Conservation (phyloP, 805 yeast genomes). For the Wickerhamomyces pijperi region DNA sequence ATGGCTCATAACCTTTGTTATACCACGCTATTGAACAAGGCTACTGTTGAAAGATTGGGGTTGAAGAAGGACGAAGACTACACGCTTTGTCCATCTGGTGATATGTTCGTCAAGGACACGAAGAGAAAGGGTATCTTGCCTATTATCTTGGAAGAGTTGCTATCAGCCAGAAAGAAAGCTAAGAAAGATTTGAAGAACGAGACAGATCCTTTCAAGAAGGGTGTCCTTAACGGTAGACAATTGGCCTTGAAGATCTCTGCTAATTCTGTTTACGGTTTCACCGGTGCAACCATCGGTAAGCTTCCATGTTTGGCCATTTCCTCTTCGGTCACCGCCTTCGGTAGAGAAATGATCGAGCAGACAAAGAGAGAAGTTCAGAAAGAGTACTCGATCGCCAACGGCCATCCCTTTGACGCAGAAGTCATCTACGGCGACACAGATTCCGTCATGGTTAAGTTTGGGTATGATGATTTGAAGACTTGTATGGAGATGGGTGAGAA, state of each 20-base stretch:
- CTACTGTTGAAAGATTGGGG: slow-evolving; percentile 52
- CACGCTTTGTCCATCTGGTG: slow-evolving; percentile 83
- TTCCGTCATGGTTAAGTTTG: slow-evolving; percentile 98
- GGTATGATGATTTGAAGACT: slow-evolving; percentile 63
- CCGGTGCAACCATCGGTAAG: slow-evolving; percentile 98
- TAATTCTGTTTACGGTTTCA: slow-evolving; percentile 96
- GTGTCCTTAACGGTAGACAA: slow-evolving; percentile 94
- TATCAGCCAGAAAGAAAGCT: slow-evolving; percentile 88
- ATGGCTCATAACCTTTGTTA: slow-evolving; percentile 98
- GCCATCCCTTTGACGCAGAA: slow-evolving; percentile 72
- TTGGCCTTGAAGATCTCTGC: slow-evolving; percentile 94
- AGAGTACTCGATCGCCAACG: slow-evolving; percentile 69
- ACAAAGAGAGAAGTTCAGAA: slow-evolving; percentile 82
- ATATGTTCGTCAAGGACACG: slow-evolving; percentile 65
- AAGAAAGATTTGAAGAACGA: slow-evolving; percentile 84
- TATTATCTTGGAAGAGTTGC: slow-evolving; percentile 77
- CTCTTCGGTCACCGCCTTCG: slow-evolving; percentile 90
- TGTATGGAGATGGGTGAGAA: slow-evolving; percentile 91
- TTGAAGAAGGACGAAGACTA: slow-evolving; percentile 70
- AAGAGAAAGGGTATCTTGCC: slow-evolving; percentile 83
- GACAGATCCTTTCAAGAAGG: slow-evolving; percentile 86
- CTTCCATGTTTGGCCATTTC: slow-evolving; percentile 95
- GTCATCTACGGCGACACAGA: slow-evolving; percentile 98
- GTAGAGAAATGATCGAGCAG: slow-evolving; percentile 91
- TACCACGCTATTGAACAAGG: slow-evolving; percentile 70